Conservation (phyloP, 2,329 filamentous ascomycete genomes). For the Aureobasidium vineae region DNA sequence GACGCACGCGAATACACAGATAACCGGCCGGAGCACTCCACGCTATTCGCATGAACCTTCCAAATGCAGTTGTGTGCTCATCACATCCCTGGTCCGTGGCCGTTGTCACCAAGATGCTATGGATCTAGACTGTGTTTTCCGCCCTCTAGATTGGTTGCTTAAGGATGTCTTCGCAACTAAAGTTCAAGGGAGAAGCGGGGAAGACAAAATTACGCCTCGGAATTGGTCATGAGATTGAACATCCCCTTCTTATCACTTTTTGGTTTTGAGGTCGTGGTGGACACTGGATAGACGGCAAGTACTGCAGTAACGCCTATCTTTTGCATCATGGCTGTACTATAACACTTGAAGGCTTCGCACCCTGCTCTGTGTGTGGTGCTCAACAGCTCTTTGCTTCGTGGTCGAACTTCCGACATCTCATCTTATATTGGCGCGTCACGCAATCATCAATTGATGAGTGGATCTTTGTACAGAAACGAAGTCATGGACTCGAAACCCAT, state of each 20-base stretch:
- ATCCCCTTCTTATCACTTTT: constrained; percentile 21
- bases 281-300: constrained; percentile 13
- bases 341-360: constrained; percentile 4
- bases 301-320: constrained; percentile 23
- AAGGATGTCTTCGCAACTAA: constrained; percentile 8
- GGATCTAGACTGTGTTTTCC: not conserved
- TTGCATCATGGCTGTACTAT: not conserved
- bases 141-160: constrained; percentile 2
- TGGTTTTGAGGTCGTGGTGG: not conserved
- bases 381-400: not conserved
- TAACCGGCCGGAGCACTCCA: not conserved
- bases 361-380: not conserved
- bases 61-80: not conserved
- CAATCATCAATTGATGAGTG: constrained; percentile 6
- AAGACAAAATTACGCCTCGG: constrained; percentile 6
- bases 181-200: constrained; percentile 7
- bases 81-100: constrained; percentile 11
- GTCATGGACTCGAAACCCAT: constrained; percentile 10
- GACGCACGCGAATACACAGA: not conserved
- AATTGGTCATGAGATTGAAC: constrained; percentile 26
- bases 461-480: not conserved
- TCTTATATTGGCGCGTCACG: not conserved
- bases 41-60: constrained; percentile 23
- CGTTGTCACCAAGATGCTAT: constrained; percentile 10
- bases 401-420: not conserved